Evolutionary conservation across 163 green algal species (phyloP), one percentile per base, ranked within the genome.

Genomic region (Smithsoniella earleae): DNA sequence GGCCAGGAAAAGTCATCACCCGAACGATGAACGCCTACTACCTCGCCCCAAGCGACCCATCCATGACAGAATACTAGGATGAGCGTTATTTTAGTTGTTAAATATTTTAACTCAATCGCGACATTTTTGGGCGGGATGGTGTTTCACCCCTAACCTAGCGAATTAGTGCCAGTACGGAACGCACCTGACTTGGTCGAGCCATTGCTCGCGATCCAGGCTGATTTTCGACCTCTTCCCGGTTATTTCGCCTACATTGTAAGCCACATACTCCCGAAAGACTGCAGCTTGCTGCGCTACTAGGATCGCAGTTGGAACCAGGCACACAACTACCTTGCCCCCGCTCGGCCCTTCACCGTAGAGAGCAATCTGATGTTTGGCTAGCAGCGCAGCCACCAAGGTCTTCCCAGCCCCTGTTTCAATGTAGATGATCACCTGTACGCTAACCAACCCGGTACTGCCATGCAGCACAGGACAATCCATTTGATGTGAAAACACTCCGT

Each of bases 201-300:
- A 54, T 25, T 20, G 44, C 20, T 54, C 44, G 18, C 20, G 20
- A 20, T 18, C 20, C 44, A 18, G 20, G 20, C 18, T 18, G 18
- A 25, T 20, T 25, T 25, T 20, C 44, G 20, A 25, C 20, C 44
- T 18, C 18, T 18, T 20, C 44, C 44, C 44, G 20, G 44, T 54
- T 18, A 54, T 25, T 30, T 65, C 52, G 10, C 52, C 22, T 18
- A 65, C 16, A 22, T 22, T 30, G 10, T 36, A n/a, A 65, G 20
- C 22, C 20, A 65, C 22, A 22, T 65, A 30, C 22, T 30, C n/a
- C 10, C 52, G 52, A 30, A 65, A 65, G n/a, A 65, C 52, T 30
- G 52, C 52, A 65, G 52, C 52, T 20, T 65, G 52, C 52, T 65
- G 52, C 28, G 52, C 52, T 18, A 65, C 52, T 13, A 65, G 52